These are phyloP conservation scores for Pterocarpus macrocarpus DNA, from an alignment of 306 rosid species.

Conservation along the genomic window DNA sequence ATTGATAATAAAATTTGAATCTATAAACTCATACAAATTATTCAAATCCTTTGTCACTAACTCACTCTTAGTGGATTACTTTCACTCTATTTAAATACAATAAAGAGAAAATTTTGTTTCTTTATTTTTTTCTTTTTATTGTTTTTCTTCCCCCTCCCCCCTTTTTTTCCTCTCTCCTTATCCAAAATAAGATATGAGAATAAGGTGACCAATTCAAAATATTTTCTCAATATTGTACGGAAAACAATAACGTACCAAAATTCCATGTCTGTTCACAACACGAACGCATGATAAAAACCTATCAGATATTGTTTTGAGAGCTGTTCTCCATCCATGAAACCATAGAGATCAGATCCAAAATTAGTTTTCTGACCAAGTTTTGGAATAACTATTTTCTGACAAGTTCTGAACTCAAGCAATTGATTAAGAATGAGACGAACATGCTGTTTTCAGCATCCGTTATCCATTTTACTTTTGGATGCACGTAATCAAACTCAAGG, in stretches of 20 bases:
- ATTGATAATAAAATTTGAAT: too few relatives aligned
- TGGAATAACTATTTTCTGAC: neutral
- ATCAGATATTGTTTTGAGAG: neutral
- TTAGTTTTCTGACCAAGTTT: slow-evolving; percentile 6
- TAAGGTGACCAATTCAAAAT: neutral
- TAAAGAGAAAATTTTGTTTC: too few relatives aligned
- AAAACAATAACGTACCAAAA: neutral
- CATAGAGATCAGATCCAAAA: slow-evolving; percentile 9
- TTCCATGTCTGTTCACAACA: neutral
- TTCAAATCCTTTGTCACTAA: too few relatives aligned
- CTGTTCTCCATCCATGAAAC: slow-evolving; percentile 6
- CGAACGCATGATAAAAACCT: neutral
- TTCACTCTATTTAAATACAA: too few relatives aligned
- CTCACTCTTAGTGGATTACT: too few relatives aligned
- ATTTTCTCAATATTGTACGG: neutral
- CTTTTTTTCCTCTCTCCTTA: too few relatives aligned
- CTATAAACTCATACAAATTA: too few relatives aligned
- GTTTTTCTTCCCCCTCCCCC: too few relatives aligned
- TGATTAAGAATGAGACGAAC: slow-evolving; percentile 33
- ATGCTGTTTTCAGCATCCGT: neutral
- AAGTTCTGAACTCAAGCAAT: neutral
- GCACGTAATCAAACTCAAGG: neutral
- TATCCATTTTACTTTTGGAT: slow-evolving; percentile 14
- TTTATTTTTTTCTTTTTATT: too few relatives aligned
- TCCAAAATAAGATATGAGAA: too few relatives aligned